Base-by-base conservation (phyloP, 306 rosid genomes). In the Quillaja saponaria region DNA sequence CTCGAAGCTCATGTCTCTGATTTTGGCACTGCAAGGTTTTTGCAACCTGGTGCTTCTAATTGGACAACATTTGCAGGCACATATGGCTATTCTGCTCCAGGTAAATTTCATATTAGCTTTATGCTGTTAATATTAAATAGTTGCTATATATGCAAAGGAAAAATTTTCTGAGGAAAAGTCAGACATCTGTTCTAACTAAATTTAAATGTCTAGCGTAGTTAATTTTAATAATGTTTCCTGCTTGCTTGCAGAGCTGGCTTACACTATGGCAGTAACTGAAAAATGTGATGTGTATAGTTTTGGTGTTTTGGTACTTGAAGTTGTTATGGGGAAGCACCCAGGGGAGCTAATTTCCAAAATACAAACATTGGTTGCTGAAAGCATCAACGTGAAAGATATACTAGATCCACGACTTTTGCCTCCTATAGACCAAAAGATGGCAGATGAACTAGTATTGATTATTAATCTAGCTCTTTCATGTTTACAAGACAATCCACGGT, bases 241-340 rank as follows among this genome's bases (percentile, higher is more conserved):
- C 31, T 25, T 38, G 42, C 12, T 38, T 10, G 12, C 11, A 10
- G 31, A 25, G 31, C 31, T 25, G 2, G 31, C 31, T 25, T 25
- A 25, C 31, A 25, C 31, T 1, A 25, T 25, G 31, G 31, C 31
- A 25, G 31, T 25, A 4, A 25, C 31, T 1, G 31, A 25, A 25
- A 25, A 25, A 25, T 25, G 31, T 25, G 31, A 25, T 25, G 31
- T 25, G 3, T 25, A 25, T 25, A 25, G 31, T 25, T 49, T 49
- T 49, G 54, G 54, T 4, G n/a, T 49, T 49, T 49, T 49, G 33
- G 33, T 49, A 10, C 14, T 49, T 10, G 54, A 49, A 11, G 0
- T 49, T 49, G 28, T 49, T 0, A 49, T 49, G 54, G 54, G 54
- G 21, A 49, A 49, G 8, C 54, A 49, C 21, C 54, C 54, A 19